Percentiles rank a stretch among this genome's conserved stretches.
phyloP scores from a whole-genome alignment of 148 eudicot genomes.

The Amaranthus palmeri region DNA sequence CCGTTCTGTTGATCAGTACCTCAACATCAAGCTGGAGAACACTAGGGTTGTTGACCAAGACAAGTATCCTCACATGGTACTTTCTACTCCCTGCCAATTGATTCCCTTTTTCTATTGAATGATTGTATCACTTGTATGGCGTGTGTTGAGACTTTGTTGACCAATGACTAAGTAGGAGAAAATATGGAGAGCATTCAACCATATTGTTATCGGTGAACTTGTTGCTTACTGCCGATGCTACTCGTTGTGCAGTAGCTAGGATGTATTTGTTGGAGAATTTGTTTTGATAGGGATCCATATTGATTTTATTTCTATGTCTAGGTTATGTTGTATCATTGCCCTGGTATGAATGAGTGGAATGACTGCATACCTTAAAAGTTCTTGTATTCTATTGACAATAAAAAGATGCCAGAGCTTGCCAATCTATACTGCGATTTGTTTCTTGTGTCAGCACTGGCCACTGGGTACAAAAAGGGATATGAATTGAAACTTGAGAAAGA shows the following conservation, averaged over 20 bases:
- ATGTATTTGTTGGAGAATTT: too few species aligned
- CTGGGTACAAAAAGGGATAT: too few species aligned
- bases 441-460: too few species aligned
- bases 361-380: too few species aligned
- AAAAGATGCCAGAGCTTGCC: too few species aligned
- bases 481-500: too few species aligned
- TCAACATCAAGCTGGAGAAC: conserved; percentile 94
- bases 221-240: neutral
- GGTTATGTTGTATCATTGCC: too few species aligned
- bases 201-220: neutral
- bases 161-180: neutral
- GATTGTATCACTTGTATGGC: neutral
- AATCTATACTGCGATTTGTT: too few species aligned
- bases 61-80: conserved; percentile 97
- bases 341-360: too few species aligned
- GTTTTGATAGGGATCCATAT: too few species aligned
- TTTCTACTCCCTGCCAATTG: neutral
- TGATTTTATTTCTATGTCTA: too few species aligned
- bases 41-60: conserved; percentile 98
- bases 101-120: neutral
- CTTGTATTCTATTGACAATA: too few species aligned
- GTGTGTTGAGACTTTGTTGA: neutral
- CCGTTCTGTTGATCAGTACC: conserved; percentile 95
- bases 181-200: neutral
- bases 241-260: neutral